Conservation (phyloP, 2,329 filamentous ascomycete genomes). For the Colletotrichum orbiculare region DNA sequence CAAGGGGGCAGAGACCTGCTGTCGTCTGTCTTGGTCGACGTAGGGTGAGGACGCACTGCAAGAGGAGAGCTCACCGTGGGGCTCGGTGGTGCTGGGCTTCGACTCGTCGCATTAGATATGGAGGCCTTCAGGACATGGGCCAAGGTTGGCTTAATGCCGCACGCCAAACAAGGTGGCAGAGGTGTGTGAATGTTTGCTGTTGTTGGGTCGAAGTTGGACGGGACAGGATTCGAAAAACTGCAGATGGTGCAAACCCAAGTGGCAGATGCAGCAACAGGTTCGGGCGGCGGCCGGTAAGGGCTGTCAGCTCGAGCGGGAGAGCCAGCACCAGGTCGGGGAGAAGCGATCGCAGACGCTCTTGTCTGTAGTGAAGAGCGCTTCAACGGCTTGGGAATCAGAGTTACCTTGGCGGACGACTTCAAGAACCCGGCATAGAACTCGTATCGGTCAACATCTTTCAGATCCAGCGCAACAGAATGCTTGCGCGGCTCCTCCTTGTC, state of each 20-base stretch:
- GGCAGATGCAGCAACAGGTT: slow-evolving; percentile 67
- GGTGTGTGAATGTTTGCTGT: slow-evolving; percentile 83
- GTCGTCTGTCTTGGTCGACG: slow-evolving; percentile 19
- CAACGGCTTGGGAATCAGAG: slow-evolving; percentile 82
- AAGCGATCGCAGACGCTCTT: slow-evolving; percentile 59
- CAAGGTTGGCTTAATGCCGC: slow-evolving; percentile 91
- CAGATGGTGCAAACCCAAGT: slow-evolving; percentile 98
- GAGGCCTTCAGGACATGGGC: slow-evolving; percentile 87
- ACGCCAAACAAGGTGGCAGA: slow-evolving; percentile 88
- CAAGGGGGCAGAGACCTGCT: slow-evolving; percentile 20
- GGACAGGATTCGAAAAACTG: slow-evolving; percentile 92
- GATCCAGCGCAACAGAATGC: slow-evolving; percentile 84
- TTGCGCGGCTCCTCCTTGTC: slow-evolving; percentile 87
- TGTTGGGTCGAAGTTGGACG: slow-evolving; percentile 90
- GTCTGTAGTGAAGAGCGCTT: slow-evolving; percentile 73
- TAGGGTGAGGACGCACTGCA: slow-evolving; percentile 23
- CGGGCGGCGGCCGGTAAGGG: slow-evolving; percentile 54
- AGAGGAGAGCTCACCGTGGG: slow-evolving; percentile 40
- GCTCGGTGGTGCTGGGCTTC: slow-evolving; percentile 48
- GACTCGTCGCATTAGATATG: slow-evolving; percentile 77
- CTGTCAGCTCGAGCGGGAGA: slow-evolving; percentile 60
- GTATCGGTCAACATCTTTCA: slow-evolving; percentile 90
- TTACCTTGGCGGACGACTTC: slow-evolving; percentile 95
- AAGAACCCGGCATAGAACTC: slow-evolving; percentile 95
- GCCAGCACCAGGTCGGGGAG: slow-evolving; percentile 56